Conservation (phyloP, 768 basidiomycete species). For the Coprinopsis sp. region DNA sequence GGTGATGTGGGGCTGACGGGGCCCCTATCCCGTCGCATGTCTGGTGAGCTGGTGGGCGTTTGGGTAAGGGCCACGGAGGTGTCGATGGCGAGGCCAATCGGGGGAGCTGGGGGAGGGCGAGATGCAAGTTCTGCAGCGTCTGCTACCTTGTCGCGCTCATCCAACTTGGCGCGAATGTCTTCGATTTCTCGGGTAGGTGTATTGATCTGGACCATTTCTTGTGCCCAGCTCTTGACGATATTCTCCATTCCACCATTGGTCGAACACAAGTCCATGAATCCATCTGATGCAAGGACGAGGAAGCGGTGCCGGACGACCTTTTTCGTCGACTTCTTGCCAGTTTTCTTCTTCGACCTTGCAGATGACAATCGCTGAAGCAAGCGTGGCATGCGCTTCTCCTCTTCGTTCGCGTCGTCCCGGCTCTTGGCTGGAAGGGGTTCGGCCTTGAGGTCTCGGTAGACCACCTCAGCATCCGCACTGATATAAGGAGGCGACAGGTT, state of each 20-base stretch:
- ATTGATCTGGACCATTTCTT: slow-evolving; percentile 32
- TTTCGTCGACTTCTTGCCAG: background rate
- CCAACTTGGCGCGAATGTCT: background rate
- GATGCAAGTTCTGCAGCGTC: background rate
- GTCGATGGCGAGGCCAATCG: slow-evolving; percentile 1
- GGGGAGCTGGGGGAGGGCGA: background rate
- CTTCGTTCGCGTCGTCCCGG: background rate
- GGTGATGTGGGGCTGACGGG: slow-evolving; percentile 7
- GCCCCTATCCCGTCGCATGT: background rate
- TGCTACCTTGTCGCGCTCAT: background rate
- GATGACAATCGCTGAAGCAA: slow-evolving; percentile 5
- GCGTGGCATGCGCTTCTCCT: slow-evolving; percentile 6
- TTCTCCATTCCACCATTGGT: slow-evolving; percentile 39
- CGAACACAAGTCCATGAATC: slow-evolving; percentile 55
- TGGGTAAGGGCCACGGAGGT: background rate
- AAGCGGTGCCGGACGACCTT: slow-evolving; percentile 26
- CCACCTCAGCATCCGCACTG: slow-evolving; percentile 58
- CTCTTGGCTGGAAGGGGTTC: no score
- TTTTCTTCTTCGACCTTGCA: slow-evolving; percentile 3
- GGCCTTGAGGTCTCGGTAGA: slow-evolving; percentile 44
- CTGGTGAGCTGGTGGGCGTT: background rate
- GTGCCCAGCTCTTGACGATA: slow-evolving; percentile 51
- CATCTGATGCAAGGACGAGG: slow-evolving; percentile 63
- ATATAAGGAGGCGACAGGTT: slow-evolving; percentile 66
- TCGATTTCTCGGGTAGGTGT: slow-evolving; percentile 12